Evolutionary conservation across 306 rosid species (phyloP), one percentile per base, ranked within the genome.

Genomic region (Cucumis melo): DNA sequence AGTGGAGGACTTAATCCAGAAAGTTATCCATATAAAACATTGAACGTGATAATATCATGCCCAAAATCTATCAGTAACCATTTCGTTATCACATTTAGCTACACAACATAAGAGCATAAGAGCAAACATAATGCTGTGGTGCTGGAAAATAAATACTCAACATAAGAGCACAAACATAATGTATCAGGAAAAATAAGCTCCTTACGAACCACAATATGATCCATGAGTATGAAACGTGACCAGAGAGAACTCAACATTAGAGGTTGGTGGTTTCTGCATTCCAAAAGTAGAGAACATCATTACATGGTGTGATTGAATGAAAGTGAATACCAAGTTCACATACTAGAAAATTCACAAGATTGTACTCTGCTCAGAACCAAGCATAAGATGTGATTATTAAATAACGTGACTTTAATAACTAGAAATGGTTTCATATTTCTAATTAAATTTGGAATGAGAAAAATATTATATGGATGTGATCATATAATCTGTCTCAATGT

Each of bases 161-260:
- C 53, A 74, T 38, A 53, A 61, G 56, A 79, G 59, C 21, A 74
- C 16, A 59, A 38, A 65, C 21, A n/a, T 55, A 63, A 85, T 54
- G 78, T 8, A 19, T 58, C 44, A 7, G 36, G 42, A 54, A 84
- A 76, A 34, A 32, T 58, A 53, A 57, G 76, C 70, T 72, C 65
- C 58, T 51, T 74, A 74, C 80, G 29, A 87, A 94, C 99, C 96
- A 81, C 92, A 94, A 85, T 89, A 92, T 56, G 95, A 89, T 87
- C 99, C 99, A 79, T 89, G 97, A 70, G 97, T 89, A 82, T 87
- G 83, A 83, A 78, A 92, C 16, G 88, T 87, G 86, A 92, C 97
- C 74, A 94, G 54, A 56, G 92, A 87, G 77, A 90, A 82, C 90
- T 94, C 97, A 55, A 86, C 66, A 32, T 74, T 81, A 80, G 95